These are phyloP conservation scores for Saccharomyces pastorianus DNA, from an alignment of 1,139 yeast genomes.

Conservation along the genomic window DNA sequence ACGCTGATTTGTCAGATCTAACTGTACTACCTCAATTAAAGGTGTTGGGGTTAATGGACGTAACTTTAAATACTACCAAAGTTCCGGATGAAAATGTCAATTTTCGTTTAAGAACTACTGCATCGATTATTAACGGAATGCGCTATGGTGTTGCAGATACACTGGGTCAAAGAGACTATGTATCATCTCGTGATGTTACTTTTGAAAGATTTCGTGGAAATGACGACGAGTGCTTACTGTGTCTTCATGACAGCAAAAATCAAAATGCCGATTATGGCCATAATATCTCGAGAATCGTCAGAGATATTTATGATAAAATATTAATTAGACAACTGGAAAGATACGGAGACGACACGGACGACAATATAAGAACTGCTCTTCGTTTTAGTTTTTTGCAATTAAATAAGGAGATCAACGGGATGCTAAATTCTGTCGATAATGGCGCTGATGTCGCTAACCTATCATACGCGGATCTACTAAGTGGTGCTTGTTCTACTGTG, in stretches of 20 bases:
- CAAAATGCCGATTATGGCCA: constrained; percentile 56
- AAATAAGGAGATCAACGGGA: constrained; percentile 70
- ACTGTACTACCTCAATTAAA: constrained; percentile 62
- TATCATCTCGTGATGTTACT: constrained; percentile 77
- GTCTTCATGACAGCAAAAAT: constrained; percentile 80
- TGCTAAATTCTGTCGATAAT: constrained; percentile 28
- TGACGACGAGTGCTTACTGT: constrained; percentile 61
- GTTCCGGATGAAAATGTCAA: constrained; percentile 85
- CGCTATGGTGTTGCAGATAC: constrained; percentile 90
- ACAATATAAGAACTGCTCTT: constrained; percentile 54
- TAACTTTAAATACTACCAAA: constrained; percentile 71
- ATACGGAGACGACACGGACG: constrained; percentile 49
- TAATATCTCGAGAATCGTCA: constrained; percentile 62
- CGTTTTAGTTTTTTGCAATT: constrained; percentile 70
- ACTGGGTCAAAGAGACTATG: constrained; percentile 58
- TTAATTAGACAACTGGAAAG: constrained; percentile 54
- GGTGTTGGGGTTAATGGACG: constrained; percentile 87
- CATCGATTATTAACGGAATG: constrained; percentile 70
- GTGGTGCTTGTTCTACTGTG: constrained; percentile 85
- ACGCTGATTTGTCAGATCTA: constrained; percentile 60
- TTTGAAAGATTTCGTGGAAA: constrained; percentile 83
- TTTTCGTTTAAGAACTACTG: constrained; percentile 84
- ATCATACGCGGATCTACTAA: constrained; percentile 55
- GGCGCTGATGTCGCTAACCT: constrained; percentile 34
- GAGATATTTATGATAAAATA: constrained; percentile 66